phyloP scores from a whole-genome alignment of 2,329 filamentous ascomycete genomes.

The Aspergillus neotritici region DNA sequence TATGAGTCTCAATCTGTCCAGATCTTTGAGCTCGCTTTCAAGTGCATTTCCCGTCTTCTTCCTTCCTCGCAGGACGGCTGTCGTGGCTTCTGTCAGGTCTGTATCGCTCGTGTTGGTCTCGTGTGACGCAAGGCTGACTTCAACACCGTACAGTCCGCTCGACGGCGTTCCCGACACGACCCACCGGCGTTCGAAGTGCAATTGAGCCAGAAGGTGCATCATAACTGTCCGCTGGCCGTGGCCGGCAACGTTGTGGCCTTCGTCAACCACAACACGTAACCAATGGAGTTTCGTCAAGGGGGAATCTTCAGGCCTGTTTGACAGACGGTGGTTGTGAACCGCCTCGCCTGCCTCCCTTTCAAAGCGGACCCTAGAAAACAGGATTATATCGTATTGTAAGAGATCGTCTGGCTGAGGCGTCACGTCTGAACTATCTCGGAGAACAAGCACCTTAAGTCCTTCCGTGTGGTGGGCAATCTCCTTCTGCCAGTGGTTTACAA shows the following conservation, averaged over 20 bases:
- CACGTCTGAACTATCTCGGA: slow-evolving; percentile 48
- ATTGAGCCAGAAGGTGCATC: slow-evolving; percentile 48
- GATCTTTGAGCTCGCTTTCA: slow-evolving; percentile 56
- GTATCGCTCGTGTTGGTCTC: slow-evolving; percentile 34
- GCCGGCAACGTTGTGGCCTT: slow-evolving; percentile 79
- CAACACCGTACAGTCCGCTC: slow-evolving; percentile 71
- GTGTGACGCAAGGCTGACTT: slow-evolving; percentile 50
- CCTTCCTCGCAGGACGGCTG: slow-evolving; percentile 28
- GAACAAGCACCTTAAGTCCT: slow-evolving; percentile 58
- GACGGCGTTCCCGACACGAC: slow-evolving; percentile 88
- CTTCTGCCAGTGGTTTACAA: slow-evolving; percentile 75
- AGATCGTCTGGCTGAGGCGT: slow-evolving; percentile 58
- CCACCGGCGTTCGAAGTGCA: slow-evolving; percentile 68
- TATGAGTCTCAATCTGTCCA: slow-evolving; percentile 62
- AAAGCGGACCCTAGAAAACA: slow-evolving; percentile 71
- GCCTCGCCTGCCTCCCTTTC: slow-evolving; percentile 59
- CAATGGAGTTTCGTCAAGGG: slow-evolving; percentile 69
- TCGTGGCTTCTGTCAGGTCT: slow-evolving; percentile 27
- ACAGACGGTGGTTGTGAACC: slow-evolving; percentile 45
- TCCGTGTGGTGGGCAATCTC: slow-evolving; percentile 75
- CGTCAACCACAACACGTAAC: slow-evolving; percentile 84
- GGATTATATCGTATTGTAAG: slow-evolving; percentile 64
- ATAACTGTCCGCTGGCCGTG: slow-evolving; percentile 55
- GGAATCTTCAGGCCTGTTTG: slow-evolving; percentile 47
- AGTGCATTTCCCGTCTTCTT: slow-evolving; percentile 37